A percentile compares a stretch with the other conserved stretches of the same genome.
phyloP scores from a whole-genome alignment of 148 eudicot genomes.

The Vaccinium corymbosum region DNA sequence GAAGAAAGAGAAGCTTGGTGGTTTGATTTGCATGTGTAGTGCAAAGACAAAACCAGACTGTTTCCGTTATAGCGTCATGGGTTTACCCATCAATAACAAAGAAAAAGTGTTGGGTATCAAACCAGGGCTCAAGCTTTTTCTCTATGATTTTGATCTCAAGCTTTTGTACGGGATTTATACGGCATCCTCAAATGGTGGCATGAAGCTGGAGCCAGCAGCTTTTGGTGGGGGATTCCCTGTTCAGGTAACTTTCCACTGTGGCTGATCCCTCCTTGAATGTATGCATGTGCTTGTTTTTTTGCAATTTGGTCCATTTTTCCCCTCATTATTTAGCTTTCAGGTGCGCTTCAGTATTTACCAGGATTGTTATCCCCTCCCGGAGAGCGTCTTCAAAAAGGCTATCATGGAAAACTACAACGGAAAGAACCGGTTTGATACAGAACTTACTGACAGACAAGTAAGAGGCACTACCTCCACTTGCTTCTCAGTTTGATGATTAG shows the following conservation, averaged over 20 bases:
- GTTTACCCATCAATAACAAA: constrained; percentile 41
- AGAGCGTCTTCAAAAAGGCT: constrained; percentile 63
- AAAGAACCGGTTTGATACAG: constrained; percentile 63
- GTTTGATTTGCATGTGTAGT: constrained; percentile 80
- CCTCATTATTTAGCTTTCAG: constrained; percentile 31
- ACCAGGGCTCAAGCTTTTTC: constrained; percentile 71
- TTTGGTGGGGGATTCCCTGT: constrained; percentile 79
- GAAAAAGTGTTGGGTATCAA: constrained; percentile 58
- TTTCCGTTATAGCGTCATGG: constrained; percentile 61
- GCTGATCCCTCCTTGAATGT: not conserved
- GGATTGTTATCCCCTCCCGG: constrained; percentile 68
- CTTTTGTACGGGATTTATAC: constrained; percentile 60
- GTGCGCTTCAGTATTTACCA: constrained; percentile 57
- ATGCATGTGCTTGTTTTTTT: not conserved
- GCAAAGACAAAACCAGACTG: constrained; percentile 79
- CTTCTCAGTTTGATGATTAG: not conserved
- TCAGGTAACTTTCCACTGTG: constrained; percentile 45
- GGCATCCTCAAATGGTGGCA: constrained; percentile 71
- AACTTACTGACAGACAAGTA: constrained; percentile 61
- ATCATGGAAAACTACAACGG: constrained; percentile 60
- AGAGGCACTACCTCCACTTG: constrained; percentile 5
- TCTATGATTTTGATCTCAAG: constrained; percentile 71
- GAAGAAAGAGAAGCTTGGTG: constrained; percentile 34
- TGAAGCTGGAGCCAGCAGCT: constrained; percentile 77
- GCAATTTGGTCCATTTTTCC: not conserved